Percentiles rank a stretch among this genome's conserved stretches.
These are phyloP conservation scores for Starmerella davenportii DNA, from an alignment of 805 yeast genomes.

Conservation along the genomic window DNA sequence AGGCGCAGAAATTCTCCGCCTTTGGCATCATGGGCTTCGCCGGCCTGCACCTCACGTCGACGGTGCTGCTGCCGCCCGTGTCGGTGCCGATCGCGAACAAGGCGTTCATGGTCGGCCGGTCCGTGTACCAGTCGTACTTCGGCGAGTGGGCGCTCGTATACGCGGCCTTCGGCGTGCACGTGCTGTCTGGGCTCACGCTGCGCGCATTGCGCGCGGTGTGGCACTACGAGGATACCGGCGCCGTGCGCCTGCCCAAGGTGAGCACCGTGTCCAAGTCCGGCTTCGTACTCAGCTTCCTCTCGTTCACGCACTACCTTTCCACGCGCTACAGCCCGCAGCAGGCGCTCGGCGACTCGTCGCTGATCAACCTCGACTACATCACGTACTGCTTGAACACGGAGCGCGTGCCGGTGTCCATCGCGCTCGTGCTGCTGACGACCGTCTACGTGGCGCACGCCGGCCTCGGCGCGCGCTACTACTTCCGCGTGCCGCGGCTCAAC, in stretches of 20 bases:
- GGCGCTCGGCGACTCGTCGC: constrained; percentile 48
- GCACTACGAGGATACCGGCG: constrained; percentile 17
- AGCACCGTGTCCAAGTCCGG: constrained; percentile 28
- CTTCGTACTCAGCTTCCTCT: constrained; percentile 30
- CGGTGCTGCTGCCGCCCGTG: constrained; percentile 34
- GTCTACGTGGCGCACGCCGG: constrained; percentile 8
- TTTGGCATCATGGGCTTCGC: constrained; percentile 39
- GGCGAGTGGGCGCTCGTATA: constrained; percentile 34
- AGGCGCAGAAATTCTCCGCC: constrained; percentile 42
- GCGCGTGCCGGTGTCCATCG: not conserved
- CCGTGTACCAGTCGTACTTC: constrained; percentile 37
- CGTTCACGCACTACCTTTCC: constrained; percentile 31
- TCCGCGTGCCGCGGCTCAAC: not conserved
- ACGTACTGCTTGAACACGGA: constrained; percentile 16
- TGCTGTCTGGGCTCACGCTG: constrained; percentile 34
- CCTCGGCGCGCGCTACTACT: constrained; percentile 7
- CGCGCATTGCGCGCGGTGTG: constrained; percentile 24
- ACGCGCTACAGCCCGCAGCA: constrained; percentile 34
- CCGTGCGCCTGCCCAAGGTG: constrained; percentile 25
- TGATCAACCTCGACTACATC: constrained; percentile 36
- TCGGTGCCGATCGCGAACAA: constrained; percentile 33
- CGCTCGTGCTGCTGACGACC: constrained; percentile 2
- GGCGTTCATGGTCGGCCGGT: constrained; percentile 40
- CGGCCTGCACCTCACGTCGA: constrained; percentile 39
- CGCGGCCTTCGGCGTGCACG: constrained; percentile 33